Base-by-base conservation (phyloP, 2,329 filamentous ascomycete genomes). In the Botrytis paeoniae region DNA sequence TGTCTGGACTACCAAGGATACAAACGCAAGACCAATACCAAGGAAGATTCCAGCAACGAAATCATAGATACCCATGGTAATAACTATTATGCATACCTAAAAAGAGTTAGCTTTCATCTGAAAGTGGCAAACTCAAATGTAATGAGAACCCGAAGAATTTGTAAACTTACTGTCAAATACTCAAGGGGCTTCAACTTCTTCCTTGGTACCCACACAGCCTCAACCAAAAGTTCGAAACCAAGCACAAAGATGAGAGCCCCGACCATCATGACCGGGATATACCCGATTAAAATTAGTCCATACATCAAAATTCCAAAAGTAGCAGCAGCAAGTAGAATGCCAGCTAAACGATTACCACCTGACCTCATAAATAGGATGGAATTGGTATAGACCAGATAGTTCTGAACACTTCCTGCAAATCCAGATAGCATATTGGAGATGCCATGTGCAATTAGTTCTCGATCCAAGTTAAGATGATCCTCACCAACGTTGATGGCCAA, bases 301-400 rank as follows among this genome's bases (percentile, higher is more conserved):
- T 95, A 88, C 65, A 96, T 84, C 89, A 98, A 91, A 60, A 98
- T 89, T 3, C 91, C 91, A 78, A 91, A 89, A 0, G 96, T 99
- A 8, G 92, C 89, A 35, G 87, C 83, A 0, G 96, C 96, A 69
- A 99, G 87, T 85, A 98, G 88, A 39, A 95, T 87, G 4, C 96
- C 96, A 14, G 95, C 96, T 62, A 97, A 84, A 66, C 96, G 91
- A 78, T 90, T 90, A 32, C 95, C 96, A 25, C 96, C 96, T 64
- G 94, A 97, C 39, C 93, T 90, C 81, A 98, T 97, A 82, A 99
- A 98, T 73, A 99, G 90, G n/a, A 97, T 89, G 75, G 94, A 98
- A 81, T 99, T 99, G 73, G 95, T 95, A 79, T 98, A 99, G 0
- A 99, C 96, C 2, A 99, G 88, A 80, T 99, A 99, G 81, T 99